Base-by-base conservation (phyloP, 192 early-diverging fungal genomes). In the Gigaspora rosea region DNA sequence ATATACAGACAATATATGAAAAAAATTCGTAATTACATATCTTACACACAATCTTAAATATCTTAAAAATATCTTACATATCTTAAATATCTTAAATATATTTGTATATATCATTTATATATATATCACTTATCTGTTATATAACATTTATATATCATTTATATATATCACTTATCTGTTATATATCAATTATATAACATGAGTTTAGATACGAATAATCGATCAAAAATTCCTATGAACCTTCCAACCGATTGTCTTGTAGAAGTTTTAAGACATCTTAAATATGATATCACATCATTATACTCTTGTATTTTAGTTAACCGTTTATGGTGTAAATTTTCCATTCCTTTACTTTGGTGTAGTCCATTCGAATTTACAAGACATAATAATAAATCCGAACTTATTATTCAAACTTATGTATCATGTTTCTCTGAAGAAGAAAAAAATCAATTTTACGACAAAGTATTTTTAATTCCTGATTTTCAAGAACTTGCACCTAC, bases 301-400 rank as follows among this genome's bases (percentile, higher is more conserved):
- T 70, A 50, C 27, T 48, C 46, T 18, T 48, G 46, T 12, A 13
- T 35, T n/a, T 52, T 70, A 33, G 68, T 70, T 70, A 70, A 70
- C 49, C 41, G 68, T 9, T 18, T 22, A 12, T 51, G 41, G 41
- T 70, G 68, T 52, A 50, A 22, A 70, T 13, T 50, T 5, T 41
- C 27, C 12, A 70, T 70, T 50, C 68, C 68, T 27, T 51, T 13
- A 27, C 20, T 70, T 35, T 70, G 68, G 68, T 27, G 48, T 15
- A 50, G 18, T 9, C 68, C 68, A n/a, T 70, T 70, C 47, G 46
- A 33, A 8, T n/a, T 22, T 22, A n/a, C 18, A 70, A 35, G 2
- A 64, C 11, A 64, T 35, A 20, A 20, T 13, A 8, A 64, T 35
- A 64, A 64, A 64, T 13, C 20, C 12, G 15, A 32, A 33, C 13